Evolutionary conservation across 257 asterid genomes (phyloP).

Genomic region (Lycium ferocissimum): DNA sequence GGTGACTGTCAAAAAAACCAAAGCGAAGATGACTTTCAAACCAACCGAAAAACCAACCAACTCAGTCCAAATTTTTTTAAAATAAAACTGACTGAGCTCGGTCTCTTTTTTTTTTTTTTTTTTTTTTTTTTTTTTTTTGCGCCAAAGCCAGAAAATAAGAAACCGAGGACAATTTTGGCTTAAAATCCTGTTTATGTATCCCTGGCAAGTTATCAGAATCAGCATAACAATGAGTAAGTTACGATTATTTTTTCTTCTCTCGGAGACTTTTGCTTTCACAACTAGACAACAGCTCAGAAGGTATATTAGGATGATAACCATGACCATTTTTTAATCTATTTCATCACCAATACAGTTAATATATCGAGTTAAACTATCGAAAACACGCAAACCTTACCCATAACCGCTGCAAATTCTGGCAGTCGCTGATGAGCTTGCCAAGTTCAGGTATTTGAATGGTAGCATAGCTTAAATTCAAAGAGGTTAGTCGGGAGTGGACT

Average conservation of each 20-base stretch:
- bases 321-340: no score
- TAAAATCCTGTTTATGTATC: not conserved
- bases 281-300: not conserved
- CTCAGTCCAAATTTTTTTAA: no score
- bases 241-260: not conserved
- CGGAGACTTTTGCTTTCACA: not conserved
- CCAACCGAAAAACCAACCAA: no score
- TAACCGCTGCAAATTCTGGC: not conserved
- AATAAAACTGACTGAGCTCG: no score
- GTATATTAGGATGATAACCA: no score
- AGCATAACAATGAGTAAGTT: not conserved
- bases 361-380: not conserved
- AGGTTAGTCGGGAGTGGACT: not conserved
- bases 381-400: not conserved
- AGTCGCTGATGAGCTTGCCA: not conserved
- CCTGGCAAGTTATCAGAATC: not conserved
- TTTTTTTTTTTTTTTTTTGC: no score
- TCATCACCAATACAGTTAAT: not conserved
- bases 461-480: constrained; percentile 12
- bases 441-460: not conserved
- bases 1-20: no score
- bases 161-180: not conserved
- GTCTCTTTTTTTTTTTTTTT: no score
- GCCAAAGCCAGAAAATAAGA: no score
- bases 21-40: no score